Conservation (phyloP, 108 stramenopile species). For the Pseudonitzschia multiseries region DNA sequence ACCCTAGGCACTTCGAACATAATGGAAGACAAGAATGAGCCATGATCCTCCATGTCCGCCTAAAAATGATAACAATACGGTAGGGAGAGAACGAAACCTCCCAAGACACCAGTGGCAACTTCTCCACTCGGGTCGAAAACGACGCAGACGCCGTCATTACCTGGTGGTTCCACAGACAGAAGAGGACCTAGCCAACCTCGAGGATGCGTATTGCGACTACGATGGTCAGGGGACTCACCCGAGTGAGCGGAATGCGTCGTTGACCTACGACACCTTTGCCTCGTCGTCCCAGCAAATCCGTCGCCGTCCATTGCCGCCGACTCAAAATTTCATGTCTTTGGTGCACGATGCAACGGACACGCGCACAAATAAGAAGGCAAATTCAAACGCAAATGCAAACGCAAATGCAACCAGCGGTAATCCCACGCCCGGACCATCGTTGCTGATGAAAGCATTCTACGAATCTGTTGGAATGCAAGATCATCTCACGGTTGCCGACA, state of each 20-base stretch:
- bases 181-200: background rate
- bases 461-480: constrained; percentile 5
- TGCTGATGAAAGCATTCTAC: constrained; percentile 26
- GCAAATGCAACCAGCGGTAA: background rate
- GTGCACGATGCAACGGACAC: background rate
- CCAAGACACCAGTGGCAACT: background rate
- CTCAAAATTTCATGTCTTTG: constrained; percentile 14
- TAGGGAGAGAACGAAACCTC: background rate
- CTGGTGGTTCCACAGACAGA: constrained; percentile 3
- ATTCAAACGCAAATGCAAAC: background rate
- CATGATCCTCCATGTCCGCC: background rate
- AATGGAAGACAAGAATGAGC: background rate
- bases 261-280: background rate
- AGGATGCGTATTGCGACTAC: background rate
- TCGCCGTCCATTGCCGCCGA: constrained; percentile 25
- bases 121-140: background rate
- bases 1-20: background rate
- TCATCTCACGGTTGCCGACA: background rate
- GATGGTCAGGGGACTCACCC: too few species aligned
- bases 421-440: background rate
- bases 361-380: background rate
- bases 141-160: background rate
- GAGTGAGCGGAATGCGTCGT: background rate
- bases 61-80: background rate
- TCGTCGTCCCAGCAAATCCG: background rate